phyloP scores from a whole-genome alignment of 345 rosid genomes.

The Arabidopsis arenosa region DNA sequence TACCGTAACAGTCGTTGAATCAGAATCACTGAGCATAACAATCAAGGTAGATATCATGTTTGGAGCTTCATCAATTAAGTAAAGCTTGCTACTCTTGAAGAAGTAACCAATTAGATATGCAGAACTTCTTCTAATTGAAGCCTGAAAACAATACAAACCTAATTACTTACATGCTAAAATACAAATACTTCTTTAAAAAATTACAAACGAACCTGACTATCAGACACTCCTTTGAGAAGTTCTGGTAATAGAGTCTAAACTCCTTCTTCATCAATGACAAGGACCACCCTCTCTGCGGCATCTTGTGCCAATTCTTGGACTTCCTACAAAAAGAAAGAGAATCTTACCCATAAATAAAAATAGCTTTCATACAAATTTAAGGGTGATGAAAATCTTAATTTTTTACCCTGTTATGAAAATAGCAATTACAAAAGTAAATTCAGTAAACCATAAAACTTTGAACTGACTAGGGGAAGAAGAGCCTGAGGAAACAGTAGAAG shows the following conservation, averaged over 20 bases:
- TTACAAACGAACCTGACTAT: slow-evolving; percentile 63
- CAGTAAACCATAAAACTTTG: slow-evolving; percentile 24
- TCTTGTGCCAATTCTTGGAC: slow-evolving; percentile 86
- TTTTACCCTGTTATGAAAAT: slow-evolving; percentile 60
- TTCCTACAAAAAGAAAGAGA: slow-evolving; percentile 55
- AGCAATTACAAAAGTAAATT: slow-evolving; percentile 45
- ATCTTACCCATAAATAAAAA: slow-evolving; percentile 21
- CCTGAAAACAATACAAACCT: slow-evolving; percentile 55
- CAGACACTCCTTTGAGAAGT: slow-evolving; percentile 84
- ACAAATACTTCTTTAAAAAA: slow-evolving; percentile 3
- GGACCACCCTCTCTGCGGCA: slow-evolving; percentile 85
- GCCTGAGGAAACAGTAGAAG: slow-evolving; percentile 13
- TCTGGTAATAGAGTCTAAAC: slow-evolving; percentile 77
- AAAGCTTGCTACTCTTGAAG: slow-evolving; percentile 87
- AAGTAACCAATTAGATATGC: slow-evolving; percentile 89
- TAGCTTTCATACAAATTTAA: slow-evolving; percentile 16
- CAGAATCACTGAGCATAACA: slow-evolving; percentile 87
- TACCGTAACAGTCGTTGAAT: slow-evolving; percentile 83
- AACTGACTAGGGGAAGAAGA: slow-evolving; percentile 6
- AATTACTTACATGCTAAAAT: slow-evolving; percentile 23
- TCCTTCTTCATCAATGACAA: slow-evolving; percentile 95
- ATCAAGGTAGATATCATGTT: slow-evolving; percentile 90
- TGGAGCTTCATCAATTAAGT: slow-evolving; percentile 95
- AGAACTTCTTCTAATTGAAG: slow-evolving; percentile 86
- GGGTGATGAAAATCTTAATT: slow-evolving; percentile 8